Percentiles rank a stretch among this genome's conserved stretches.
These are phyloP conservation scores for Neltuma alba DNA, from an alignment of 306 rosid genomes.

Conservation along the genomic window DNA sequence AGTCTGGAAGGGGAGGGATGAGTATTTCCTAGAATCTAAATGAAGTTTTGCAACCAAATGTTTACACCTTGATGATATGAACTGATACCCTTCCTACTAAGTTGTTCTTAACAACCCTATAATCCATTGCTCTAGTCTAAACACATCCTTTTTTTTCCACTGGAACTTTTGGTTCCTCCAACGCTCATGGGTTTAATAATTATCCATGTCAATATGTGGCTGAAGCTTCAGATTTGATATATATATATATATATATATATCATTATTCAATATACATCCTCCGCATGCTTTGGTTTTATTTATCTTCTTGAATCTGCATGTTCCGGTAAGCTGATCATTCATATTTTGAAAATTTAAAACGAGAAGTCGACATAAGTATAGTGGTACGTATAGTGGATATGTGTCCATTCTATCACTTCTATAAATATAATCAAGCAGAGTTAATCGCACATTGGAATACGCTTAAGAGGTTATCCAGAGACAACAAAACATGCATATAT, in stretches of 20 bases:
- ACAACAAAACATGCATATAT: conserved; percentile 32
- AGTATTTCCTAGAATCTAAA: background rate
- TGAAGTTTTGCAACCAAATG: background rate
- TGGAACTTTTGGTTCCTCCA: background rate
- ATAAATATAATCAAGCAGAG: conserved; percentile 41
- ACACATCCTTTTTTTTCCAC: background rate
- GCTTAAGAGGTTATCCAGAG: conserved; percentile 33
- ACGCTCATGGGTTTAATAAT: background rate
- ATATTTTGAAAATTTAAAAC: conserved; percentile 4
- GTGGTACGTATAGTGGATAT: conserved; percentile 45
- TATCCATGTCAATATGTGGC: background rate
- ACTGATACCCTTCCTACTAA: background rate
- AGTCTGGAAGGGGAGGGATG: background rate
- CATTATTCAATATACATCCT: background rate
- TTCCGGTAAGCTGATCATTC: conserved; percentile 21
- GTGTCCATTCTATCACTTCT: conserved; percentile 60
- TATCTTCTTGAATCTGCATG: background rate
- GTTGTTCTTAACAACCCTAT: background rate
- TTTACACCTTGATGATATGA: background rate
- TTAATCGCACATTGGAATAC: conserved; percentile 38
- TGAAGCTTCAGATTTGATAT: background rate
- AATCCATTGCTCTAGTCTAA: background rate
- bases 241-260: background rate
- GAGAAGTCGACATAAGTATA: conserved; percentile 33
- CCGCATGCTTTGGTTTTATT: background rate